Evolutionary conservation across 805 yeast genomes (phyloP), one percentile per base, ranked within the genome.

Genomic region (Starmerella bombicola): DNA sequence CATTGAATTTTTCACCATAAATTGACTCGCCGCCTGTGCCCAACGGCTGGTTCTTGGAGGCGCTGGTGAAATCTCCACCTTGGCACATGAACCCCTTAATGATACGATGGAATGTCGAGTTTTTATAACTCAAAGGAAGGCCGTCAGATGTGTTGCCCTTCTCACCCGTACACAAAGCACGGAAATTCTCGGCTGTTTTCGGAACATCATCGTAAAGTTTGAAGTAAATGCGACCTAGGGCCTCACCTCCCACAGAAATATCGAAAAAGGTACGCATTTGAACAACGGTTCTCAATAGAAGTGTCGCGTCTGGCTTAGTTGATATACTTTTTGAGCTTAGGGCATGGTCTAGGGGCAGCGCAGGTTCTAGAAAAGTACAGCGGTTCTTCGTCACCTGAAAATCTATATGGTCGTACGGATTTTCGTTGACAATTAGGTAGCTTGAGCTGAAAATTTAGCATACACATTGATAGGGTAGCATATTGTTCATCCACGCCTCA

Each of bases 21-120:
- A 80, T 80, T 28, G 83, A 76, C 57, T 76, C 83, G 40, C 91
- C 91, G 32, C 91, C 91, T 10, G 85, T 77, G 29, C 85, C 85
- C 20, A 46, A 36, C 12, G 51, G 51, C 30, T 22, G 21, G 16
- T 39, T 41, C 13, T 18, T 15, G 51, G 76, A 65, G 40, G 70
- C 72, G 37, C 59, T 63, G n/a, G 83, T 78, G 63, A 84, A 85
- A 58, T 85, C 95, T 52, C 95, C 95, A 59, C 95, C 95, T 65
- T 85, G 96, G 53, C 82, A 72, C 96, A 85, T 85, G 56, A 85
- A 85, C 43, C 73, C 74, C 58, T 78, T 76, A 61, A 88, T 91
- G 28, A 91, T 53, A 47, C 98, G 73, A 64, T 88, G 98, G 69
- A 88, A 88, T n/a, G 69, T 62, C n/a, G 93, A 79, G 17, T 83